A percentile compares a stretch with the other conserved stretches of the same genome.
phyloP scores from a whole-genome alignment of 108 stramenopile genomes.

The Stephanodiscus minutulus region DNA sequence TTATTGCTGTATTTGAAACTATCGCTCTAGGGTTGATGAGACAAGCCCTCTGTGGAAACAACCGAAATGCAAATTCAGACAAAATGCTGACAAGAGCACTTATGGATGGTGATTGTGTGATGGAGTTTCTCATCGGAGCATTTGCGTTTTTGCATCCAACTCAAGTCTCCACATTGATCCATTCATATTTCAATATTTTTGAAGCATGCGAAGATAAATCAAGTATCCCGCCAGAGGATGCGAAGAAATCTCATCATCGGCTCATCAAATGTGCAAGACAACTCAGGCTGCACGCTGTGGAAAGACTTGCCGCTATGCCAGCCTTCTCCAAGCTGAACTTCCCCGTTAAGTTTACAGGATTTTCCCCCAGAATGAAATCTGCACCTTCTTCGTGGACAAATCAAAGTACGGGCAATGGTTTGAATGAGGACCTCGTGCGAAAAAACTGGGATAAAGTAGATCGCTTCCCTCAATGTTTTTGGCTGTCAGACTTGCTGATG shows the following conservation, averaged over 20 bases:
- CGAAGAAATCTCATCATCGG: constrained; percentile 14
- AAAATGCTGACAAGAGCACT: constrained; percentile 48
- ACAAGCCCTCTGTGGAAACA: constrained; percentile 53
- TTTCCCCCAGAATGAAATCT: constrained; percentile 30
- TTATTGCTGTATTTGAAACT: constrained; percentile 70
- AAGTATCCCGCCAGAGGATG: too few species aligned
- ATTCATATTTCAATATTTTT: constrained; percentile 61
- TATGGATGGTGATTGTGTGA: constrained; percentile 28
- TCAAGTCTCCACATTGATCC: constrained; percentile 57
- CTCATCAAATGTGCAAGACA: constrained; percentile 60
- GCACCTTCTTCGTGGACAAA: constrained; percentile 26
- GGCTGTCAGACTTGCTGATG: constrained; percentile 75
- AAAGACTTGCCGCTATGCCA: constrained; percentile 69
- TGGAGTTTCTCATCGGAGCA: constrained; percentile 79
- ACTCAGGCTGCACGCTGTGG: constrained; percentile 70
- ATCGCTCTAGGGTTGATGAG: constrained; percentile 66
- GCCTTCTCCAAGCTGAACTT: constrained; percentile 76
- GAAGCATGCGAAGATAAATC: constrained; percentile 58
- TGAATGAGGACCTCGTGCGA: constrained; percentile 3
- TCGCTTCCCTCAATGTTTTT: constrained; percentile 65
- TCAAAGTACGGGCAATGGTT: constrained; percentile 17
- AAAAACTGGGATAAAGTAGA: constrained; percentile 27
- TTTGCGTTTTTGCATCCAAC: constrained; percentile 75
- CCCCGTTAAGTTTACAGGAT: constrained; percentile 58
- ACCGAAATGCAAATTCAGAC: constrained; percentile 43